Evolutionary conservation across 805 yeast genomes (phyloP), one percentile per base, ranked within the genome.

Genomic region (Cyberlindnera euphorbiiphila): DNA sequence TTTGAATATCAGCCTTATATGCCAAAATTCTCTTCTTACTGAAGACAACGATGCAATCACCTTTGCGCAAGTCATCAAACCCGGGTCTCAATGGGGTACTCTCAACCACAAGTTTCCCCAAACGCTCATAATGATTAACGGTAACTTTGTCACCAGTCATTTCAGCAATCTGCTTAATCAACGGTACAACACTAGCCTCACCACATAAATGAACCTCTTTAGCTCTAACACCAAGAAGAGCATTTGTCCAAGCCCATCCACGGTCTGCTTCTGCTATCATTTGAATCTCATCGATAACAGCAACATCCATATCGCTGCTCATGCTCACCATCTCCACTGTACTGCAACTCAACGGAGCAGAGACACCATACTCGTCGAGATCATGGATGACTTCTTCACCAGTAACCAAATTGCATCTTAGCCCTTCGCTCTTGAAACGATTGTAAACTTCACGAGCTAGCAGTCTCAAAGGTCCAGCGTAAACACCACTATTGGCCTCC

Each of bases 201-300:
- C 99, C 99, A 64, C 99, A 93, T 6, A 91, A 55, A 64, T 93
- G 98, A 2, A 93, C 66, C 46, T 87, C 95, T 38, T 77, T 77
- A 4, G 97, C 94, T 42, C 74, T 74, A 0, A 80, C 93, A 4
- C 98, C 98, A 23, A 93, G 64, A 1, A 93, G 64, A 0, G 95
- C 97, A 49, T 78, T 78, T 0, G 97, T 83, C 98, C 98, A 93
- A 0, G 96, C 95, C 65, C 85, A 78, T 0, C 99, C 99, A 46
- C 99, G 64, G 13, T 64, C 64, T 7, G 66, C 65, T 54, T 89
- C 96, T 2, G 76, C 78, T 49, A 93, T 78, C 98, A 93, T 88
- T 59, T 93, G 98, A 47, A 93, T 91, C 58, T 93, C 98, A 65
- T 93, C 98, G 19, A 93, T 73, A 15, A 93, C 89, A 36, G 93